Evolutionary conservation across 2,329 filamentous ascomycete genomes (phyloP), one percentile per base, ranked within the genome.

Genomic region (Ambrosiella xylebori): DNA sequence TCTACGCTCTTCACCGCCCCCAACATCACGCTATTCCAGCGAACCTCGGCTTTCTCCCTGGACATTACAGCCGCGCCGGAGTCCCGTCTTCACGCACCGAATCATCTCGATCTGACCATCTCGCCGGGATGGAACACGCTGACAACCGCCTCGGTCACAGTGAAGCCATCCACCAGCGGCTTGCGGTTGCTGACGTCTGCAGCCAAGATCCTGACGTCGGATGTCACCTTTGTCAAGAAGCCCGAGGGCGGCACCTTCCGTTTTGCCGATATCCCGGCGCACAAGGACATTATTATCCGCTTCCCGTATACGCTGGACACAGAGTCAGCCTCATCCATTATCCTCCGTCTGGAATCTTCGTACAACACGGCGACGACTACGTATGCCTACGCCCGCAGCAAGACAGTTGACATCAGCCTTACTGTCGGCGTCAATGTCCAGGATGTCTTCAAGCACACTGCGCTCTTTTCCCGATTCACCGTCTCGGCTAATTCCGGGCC

Each of bases 401-500:
- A 50, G 17, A 79, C 76, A 2, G 75, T 94, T 17, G 78, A 83
- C 2, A 84, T 93, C 1, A 78, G 85, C 1, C 74, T 98, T 3
- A 87, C 88, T 0, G 76, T 98, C 2, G 90, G 91, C 2, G 93
- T 98, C 62, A 97, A 97, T 63, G 93, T 98, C 5, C 90, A 97
- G 65, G 93, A 98, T 64, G 81, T 94, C 36, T 97, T 97, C 74
- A 95, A 95, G 67, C 81, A 88, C 62, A 73, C 82, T 7, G 77
- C 81, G 0, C 75, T 97, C 0, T 93, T 93, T 66, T 96, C 90
- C 0, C 84, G 85, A 8, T 98, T 98, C 68, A 95, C 87, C 12
- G 84, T 98, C 56, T 89, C 88, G 11, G 89, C 90, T 0, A 85
- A 88, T 0, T 54, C 52, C 1, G 52, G 52, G 15, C 52, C 52